Percentiles rank a stretch among this genome's conserved stretches.
Evolutionary conservation across 306 rosid species (phyloP).

Genomic region (Dryas octopetala): DNA sequence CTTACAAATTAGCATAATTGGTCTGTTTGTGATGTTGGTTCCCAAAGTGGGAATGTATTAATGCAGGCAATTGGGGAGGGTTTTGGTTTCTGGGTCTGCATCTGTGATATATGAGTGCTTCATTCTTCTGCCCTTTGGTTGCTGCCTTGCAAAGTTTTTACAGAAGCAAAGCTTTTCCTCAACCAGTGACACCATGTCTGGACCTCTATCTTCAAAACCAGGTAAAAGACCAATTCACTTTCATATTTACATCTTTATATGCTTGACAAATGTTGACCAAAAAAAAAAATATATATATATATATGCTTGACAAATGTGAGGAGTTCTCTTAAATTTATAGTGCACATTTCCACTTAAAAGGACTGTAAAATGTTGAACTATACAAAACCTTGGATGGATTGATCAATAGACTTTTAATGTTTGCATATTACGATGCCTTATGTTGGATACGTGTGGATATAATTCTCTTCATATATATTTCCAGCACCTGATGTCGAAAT

Average conservation of each 20-base stretch:
- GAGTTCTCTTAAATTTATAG: not conserved
- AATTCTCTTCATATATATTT: not conserved
- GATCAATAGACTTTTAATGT: not conserved
- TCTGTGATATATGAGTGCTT: constrained; percentile 57
- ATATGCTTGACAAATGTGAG: not conserved
- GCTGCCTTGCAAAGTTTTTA: not conserved
- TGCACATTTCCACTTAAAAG: not conserved
- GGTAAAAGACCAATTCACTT: constrained; percentile 11
- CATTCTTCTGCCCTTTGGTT: constrained; percentile 37
- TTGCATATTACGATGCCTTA: not conserved
- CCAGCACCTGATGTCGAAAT: constrained; percentile 30
- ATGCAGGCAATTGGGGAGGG: constrained; percentile 54
- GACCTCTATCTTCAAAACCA: constrained; percentile 27
- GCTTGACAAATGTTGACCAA: not conserved
- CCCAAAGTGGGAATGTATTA: constrained; percentile 30
- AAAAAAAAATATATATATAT: not conserved
- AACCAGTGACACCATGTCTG: constrained; percentile 43
- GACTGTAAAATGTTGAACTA: not conserved
- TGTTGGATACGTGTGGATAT: not conserved
- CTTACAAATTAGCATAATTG: constrained; percentile 10
- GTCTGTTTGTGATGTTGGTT: constrained; percentile 10
- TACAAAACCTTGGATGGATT: not conserved
- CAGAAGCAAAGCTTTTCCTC: constrained; percentile 15
- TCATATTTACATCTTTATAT: not conserved
- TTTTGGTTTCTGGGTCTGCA: constrained; percentile 35